Evolutionary conservation across 441 rosid genomes (phyloP), one percentile per base, ranked within the genome.

Genomic region (Gossypium trilobum): DNA sequence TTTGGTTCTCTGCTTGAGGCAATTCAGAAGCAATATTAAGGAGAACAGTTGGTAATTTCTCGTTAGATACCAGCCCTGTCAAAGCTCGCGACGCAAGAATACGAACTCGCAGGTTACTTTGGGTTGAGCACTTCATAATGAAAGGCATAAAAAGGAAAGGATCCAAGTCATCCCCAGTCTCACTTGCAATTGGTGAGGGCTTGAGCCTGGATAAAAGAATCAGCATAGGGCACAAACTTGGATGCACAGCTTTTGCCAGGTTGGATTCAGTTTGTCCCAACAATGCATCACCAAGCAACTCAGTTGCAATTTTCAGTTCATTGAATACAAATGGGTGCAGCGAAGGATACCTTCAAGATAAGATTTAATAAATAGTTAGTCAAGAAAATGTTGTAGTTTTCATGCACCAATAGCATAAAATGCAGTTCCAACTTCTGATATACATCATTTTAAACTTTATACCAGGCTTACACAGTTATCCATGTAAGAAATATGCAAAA

Each of bases 161-260:
- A 81, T 95, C 97, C 80, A 95, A 86, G 71, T 85, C 88, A 85
- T 90, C 97, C 65, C 97, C 97, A 75, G 81, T 79, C 85, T 95
- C 95, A 78, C 96, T 87, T 13, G 97, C 89, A 71, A 89, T 82
- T 65, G 99, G 72, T 71, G 99, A 92, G 72, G 99, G 97, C 86
- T 91, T 95, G 65, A 95, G 97, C 89, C 97, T 89, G 31, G 97
- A 92, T 78, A 95, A 82, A 75, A 95, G 92, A 79, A 95, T 91
- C 81, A 92, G 85, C 81, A 95, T 81, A 29, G 99, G 97, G 81
- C 99, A 95, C 83, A 95, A 80, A 85, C 99, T 95, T 58, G 99
- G 99, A 77, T 91, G 97, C 60, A 95, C 97, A 76, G 70, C 86
- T 75, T 87, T 92, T 67, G 77, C 86, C 50, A 87, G 86, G 82